A percentile compares a stretch with the other conserved stretches of the same genome.
Evolutionary conservation across 208 protist genomes (phyloP).

Genomic region (Vickermania spadyakhi): DNA sequence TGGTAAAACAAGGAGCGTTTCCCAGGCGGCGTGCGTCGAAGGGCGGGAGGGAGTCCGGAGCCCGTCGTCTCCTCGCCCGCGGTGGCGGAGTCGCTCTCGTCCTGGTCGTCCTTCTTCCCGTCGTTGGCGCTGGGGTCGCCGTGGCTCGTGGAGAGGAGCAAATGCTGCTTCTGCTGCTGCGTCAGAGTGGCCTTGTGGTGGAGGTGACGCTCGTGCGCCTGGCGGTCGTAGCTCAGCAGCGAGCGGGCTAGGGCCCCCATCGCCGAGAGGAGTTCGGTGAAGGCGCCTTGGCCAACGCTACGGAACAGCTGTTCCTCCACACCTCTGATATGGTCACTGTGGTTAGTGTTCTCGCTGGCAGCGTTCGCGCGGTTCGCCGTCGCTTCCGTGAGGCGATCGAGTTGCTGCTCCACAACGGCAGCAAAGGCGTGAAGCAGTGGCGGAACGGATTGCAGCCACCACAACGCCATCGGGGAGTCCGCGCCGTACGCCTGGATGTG

Average conservation of each 20-base stretch:
- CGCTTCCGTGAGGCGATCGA: background rate
- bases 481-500: background rate
- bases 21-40: background rate
- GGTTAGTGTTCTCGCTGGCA: no score
- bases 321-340: no score
- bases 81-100: background rate
- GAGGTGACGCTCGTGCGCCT: background rate
- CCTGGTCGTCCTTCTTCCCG: background rate
- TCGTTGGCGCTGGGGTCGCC: background rate
- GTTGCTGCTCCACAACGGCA: constrained; percentile 2
- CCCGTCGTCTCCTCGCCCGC: background rate
- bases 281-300: no score
- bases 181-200: background rate
- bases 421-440: constrained; percentile 10
- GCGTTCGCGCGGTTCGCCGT: no score
- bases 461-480: constrained; percentile 7
- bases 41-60: background rate
- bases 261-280: no score
- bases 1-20: background rate
- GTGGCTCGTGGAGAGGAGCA: background rate
- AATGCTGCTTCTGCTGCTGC: no score
- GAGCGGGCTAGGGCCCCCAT: background rate
- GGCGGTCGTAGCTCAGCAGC: background rate
- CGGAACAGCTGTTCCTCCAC: no score
- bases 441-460: constrained; percentile 25